phyloP scores from a whole-genome alignment of 192 early-diverging fungal species.

The Phlyctochytrium arcticum region DNA sequence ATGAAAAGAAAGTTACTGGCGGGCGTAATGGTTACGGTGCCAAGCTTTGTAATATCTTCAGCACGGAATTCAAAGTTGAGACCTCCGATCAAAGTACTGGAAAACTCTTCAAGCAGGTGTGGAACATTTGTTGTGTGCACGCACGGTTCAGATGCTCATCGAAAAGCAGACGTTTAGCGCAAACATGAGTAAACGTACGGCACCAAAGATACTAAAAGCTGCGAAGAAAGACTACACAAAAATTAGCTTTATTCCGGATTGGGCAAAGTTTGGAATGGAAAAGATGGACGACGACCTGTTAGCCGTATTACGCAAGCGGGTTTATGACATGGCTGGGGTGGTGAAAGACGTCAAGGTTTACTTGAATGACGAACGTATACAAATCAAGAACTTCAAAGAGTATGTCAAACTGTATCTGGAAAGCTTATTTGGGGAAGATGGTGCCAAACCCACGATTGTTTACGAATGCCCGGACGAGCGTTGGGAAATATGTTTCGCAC shows the following conservation, averaged over 20 bases:
- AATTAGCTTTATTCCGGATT: slow-evolving; percentile 94
- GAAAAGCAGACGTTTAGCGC: slow-evolving; percentile 60
- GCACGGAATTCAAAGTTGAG: slow-evolving; percentile 89
- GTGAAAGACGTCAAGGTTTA: slow-evolving; percentile 76
- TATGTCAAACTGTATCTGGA: slow-evolving; percentile 77
- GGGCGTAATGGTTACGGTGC: slow-evolving; percentile 85
- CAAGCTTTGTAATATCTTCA: slow-evolving; percentile 97
- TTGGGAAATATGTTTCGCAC: slow-evolving; percentile 92
- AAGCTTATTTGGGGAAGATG: slow-evolving; percentile 1
- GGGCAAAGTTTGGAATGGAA: slow-evolving; percentile 82
- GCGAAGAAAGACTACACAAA: slow-evolving; percentile 76
- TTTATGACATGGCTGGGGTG: slow-evolving; percentile 90
- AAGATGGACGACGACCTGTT: slow-evolving; percentile 79
- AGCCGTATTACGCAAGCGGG: slow-evolving; percentile 82
- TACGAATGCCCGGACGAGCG: slow-evolving; percentile 73
- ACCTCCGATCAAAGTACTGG: slow-evolving; percentile 70
- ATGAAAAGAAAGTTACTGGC: slow-evolving; percentile 90
- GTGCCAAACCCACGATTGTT: slow-evolving; percentile 35
- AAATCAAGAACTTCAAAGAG: slow-evolving; percentile 85
- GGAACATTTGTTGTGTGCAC: neutral
- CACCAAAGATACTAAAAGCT: slow-evolving; percentile 71
- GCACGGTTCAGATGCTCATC: neutral
- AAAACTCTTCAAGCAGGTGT: slow-evolving; percentile 75
- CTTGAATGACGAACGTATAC: slow-evolving; percentile 78
- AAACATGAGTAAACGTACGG: slow-evolving; percentile 82